These are phyloP conservation scores for Penicillium thymicola DNA, from an alignment of 2,329 filamentous ascomycete species.

Conservation along the genomic window DNA sequence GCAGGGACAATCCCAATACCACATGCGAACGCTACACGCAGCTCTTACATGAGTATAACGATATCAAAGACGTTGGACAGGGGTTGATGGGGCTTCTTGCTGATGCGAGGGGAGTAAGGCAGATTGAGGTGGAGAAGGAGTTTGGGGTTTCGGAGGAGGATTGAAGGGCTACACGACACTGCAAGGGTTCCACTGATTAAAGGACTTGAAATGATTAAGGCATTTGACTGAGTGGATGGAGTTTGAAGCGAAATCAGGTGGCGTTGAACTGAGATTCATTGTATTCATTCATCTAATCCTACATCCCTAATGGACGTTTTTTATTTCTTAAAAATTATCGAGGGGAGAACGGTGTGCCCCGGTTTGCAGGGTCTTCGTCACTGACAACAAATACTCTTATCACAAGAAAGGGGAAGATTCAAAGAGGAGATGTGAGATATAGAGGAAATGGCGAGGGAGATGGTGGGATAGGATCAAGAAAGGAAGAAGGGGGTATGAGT, in stretches of 20 bases:
- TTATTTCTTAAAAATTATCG: not conserved
- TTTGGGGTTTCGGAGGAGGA: slow-evolving; percentile 40
- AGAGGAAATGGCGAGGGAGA: not conserved
- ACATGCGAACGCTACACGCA: slow-evolving; percentile 63
- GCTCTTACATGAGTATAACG: slow-evolving; percentile 66
- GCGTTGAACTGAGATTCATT: slow-evolving; percentile 1
- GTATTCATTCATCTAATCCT: slow-evolving; percentile 4
- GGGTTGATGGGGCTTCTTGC: slow-evolving; percentile 66
- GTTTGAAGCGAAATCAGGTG: not conserved
- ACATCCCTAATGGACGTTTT: not conserved
- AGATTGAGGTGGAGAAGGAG: slow-evolving; percentile 43
- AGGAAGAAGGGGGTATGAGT: not conserved
- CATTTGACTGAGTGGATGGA: not conserved
- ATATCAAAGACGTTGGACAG: slow-evolving; percentile 65
- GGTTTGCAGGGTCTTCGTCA: not conserved
- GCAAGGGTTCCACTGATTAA: not conserved
- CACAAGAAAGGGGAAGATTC: not conserved
- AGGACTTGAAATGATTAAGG: not conserved
- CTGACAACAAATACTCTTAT: not conserved
- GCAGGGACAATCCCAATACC: slow-evolving; percentile 44
- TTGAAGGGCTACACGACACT: slow-evolving; percentile 14
- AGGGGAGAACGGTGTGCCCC: not conserved
- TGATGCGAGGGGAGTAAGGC: slow-evolving; percentile 58
- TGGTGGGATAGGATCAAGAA: not conserved
- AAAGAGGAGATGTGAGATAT: not conserved